phyloP scores from a whole-genome alignment of 345 rosid genomes.

The Euphorbia tirucalli region DNA sequence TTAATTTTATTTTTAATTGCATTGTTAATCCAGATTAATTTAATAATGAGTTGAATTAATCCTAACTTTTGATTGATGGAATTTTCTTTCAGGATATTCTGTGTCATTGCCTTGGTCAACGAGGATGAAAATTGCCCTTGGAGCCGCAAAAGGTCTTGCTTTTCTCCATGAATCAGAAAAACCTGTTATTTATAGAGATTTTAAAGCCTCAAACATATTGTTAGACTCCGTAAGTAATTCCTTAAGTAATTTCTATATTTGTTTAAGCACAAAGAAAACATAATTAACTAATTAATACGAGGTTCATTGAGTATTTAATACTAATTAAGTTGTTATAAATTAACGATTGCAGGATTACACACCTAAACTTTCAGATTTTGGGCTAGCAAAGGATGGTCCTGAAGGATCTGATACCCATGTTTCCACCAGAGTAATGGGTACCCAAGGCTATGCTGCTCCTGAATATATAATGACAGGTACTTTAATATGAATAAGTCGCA shows the following conservation, averaged over 20 bases:
- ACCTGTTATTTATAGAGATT: constrained; percentile 89
- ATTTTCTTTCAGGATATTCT: constrained; percentile 60
- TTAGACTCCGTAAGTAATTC: constrained; percentile 59
- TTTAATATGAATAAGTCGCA: no score
- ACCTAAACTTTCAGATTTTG: constrained; percentile 83
- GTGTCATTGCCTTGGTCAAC: constrained; percentile 81
- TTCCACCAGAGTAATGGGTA: constrained; percentile 90
- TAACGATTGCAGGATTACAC: constrained; percentile 55
- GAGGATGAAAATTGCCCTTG: constrained; percentile 87
- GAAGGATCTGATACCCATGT: constrained; percentile 95
- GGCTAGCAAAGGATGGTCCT: constrained; percentile 90
- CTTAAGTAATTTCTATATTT: no score
- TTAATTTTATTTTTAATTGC: no score
- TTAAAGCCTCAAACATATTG: constrained; percentile 85
- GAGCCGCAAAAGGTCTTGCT: constrained; percentile 93
- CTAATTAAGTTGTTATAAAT: neutral
- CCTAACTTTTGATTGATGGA: neutral
- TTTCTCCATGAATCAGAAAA: constrained; percentile 82
- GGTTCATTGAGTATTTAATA: no score
- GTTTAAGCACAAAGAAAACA: no score
- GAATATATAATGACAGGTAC: constrained; percentile 92
- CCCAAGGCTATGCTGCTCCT: constrained; percentile 95
- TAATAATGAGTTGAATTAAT: neutral
- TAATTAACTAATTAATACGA: no score
- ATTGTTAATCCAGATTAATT: no score